These are phyloP conservation scores for Vaccinium corymbosum DNA, from an alignment of 148 eudicot genomes.

Conservation along the genomic window DNA sequence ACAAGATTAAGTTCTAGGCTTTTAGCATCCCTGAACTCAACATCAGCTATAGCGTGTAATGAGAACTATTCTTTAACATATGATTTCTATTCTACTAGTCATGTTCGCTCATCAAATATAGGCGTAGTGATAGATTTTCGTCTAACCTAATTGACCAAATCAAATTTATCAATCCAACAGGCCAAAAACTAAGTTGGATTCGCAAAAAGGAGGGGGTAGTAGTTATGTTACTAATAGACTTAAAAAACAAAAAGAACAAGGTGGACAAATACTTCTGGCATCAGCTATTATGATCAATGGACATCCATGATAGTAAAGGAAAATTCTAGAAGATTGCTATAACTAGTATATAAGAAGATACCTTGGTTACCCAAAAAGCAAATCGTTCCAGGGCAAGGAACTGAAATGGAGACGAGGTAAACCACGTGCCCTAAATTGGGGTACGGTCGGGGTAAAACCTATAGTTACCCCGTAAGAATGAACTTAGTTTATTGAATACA, in stretches of 20 bases:
- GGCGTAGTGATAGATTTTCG: not conserved
- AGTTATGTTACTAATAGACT: too few species aligned
- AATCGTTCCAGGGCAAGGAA: not conserved
- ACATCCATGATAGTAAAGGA: not conserved
- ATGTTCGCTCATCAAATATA: not conserved
- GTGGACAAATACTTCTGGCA: too few species aligned
- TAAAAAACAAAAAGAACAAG: too few species aligned
- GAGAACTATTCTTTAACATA: not conserved
- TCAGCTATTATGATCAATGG: too few species aligned
- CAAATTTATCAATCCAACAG: too few species aligned
- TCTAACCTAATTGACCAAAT: too few species aligned
- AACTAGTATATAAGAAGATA: not conserved
- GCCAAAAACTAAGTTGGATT: too few species aligned
- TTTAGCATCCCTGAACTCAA: not conserved
- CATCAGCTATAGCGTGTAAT: too few species aligned
- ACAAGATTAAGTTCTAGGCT: not conserved
- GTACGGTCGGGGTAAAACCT: not conserved
- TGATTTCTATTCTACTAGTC: not conserved
- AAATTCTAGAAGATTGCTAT: not conserved
- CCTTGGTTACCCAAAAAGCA: not conserved
- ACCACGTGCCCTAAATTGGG: not conserved
- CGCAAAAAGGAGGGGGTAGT: too few species aligned
- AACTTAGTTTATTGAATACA: not conserved
- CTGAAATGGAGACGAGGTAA: not conserved
- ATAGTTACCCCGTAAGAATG: not conserved